Base-by-base conservation (phyloP, 2,329 filamentous ascomycete species). In the Spiromastix sp. region DNA sequence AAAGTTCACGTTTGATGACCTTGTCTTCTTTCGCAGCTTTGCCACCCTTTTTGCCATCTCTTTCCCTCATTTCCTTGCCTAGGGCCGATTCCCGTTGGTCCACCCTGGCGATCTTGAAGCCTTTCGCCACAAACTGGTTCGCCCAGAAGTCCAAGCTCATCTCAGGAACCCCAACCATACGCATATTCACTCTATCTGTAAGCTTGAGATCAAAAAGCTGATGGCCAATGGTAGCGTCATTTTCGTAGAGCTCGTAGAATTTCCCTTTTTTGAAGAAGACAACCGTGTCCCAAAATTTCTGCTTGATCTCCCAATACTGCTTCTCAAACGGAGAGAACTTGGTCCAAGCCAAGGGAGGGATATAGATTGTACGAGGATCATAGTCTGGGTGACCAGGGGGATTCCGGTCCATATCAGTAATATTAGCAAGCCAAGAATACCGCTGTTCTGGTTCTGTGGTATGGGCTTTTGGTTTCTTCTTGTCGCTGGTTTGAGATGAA, bases 211-310 rank as follows among this genome's bases (percentile, higher is more conserved):
- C 91, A 49, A 98, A 98, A 11, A 95, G 70, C 56, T 96, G 91
- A 54, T 98, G 87, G 4, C 91, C 91, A 37, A 96, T 80, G 0
- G 89, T 94, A 4, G 91, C 91, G 60, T 98, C 91, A 41, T 95
- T 94, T 57, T 98, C 91, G 52, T 96, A 98, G 0, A 98, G 71
- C 56, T 98, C 91, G 54, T 95, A 98, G 60, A 98, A 98, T 51
- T 98, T 98, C 51, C 91, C 91, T 68, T 98, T 98, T 62, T 96
- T 98, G 77, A 98, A 98, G 63, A 98, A 98, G 11, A 98, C 89
- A 30, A 98, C 81, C 0, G 87, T 95, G 46, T 95, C 86, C 83
- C 85, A 96, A 46, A 93, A 84, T 49, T 95, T 95, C 58, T 87
- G 83, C 64, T 98, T 98, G 59, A 98, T 96, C 51, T 93, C 85